Base-by-base conservation (phyloP, 805 yeast genomes). In the Wickerhamomyces rabaulensis region DNA sequence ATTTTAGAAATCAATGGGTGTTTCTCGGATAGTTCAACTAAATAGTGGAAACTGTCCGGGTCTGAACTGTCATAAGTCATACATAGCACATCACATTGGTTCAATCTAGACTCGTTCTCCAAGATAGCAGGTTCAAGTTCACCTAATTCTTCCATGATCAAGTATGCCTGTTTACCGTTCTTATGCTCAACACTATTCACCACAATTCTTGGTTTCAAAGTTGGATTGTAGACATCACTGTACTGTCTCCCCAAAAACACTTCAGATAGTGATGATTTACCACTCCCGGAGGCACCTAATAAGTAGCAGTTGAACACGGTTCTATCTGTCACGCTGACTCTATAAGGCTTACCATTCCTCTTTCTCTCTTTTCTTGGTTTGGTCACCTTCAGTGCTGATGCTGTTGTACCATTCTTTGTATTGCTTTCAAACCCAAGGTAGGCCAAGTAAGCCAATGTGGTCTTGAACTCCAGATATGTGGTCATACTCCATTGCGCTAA, bases 401-500 rank as follows among this genome's bases (percentile, higher is more conserved):
- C 58, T 3, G 74, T 68, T 8, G 60, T 63, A 16, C 49, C 54
- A 27, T 50, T 56, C 41, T 49, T 50, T 20, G 54, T 39, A 1
- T 45, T 9, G 46, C 71, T 77, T 50, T 87, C 95, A 60, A 85
- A 92, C 0, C 99, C 99, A 46, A 94, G 74, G 67, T 87, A 88
- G 0, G 95, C 96, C 51, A 94, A 67, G 58, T 92, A 94, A 43
- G 89, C 95, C 43, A 94, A 73, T 0, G 98, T 90, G 1, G 89
- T 84, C 55, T 76, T 80, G 60, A 86, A 80, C 56, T 91, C 96
- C 26, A 94, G 68, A 54, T 80, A 90, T 0, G 98, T 92, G 0
- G 97, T 89, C 87, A 94, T 86, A 56, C 92, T 84, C 99, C 99
- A 94, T 59, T 92, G 98, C 0, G 99, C 99, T 35, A 94, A 68